Percentiles rank a stretch among this genome's conserved stretches.
phyloP scores from a whole-genome alignment of 2,329 filamentous ascomycete species.

The Mycosphaerella arachidis region DNA sequence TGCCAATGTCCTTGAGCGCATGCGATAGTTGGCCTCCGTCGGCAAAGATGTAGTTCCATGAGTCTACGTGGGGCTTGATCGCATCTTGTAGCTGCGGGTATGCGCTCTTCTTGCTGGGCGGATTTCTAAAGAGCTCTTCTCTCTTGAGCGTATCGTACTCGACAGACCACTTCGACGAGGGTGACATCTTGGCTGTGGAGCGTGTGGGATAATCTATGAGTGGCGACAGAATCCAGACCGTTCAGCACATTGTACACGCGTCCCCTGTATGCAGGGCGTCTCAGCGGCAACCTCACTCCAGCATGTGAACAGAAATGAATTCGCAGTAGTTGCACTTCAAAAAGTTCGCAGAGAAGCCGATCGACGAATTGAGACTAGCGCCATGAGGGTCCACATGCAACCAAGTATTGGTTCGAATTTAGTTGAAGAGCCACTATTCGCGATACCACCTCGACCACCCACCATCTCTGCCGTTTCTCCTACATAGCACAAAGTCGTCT shows the following conservation, averaged over 20 bases:
- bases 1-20: constrained; percentile 82
- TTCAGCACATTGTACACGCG: not conserved
- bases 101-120: constrained; percentile 79
- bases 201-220: not conserved
- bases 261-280: not conserved
- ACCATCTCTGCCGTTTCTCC: too few relatives aligned
- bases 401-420: too few relatives aligned
- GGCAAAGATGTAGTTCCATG: constrained; percentile 87
- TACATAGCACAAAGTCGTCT: not conserved
- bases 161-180: constrained; percentile 68
- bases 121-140: constrained; percentile 82
- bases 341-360: not conserved
- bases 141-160: constrained; percentile 81
- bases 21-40: constrained; percentile 68
- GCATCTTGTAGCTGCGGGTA: constrained; percentile 82
- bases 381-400: not conserved
- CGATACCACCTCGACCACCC: too few relatives aligned
- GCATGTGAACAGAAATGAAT: not conserved
- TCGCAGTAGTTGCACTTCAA: not conserved
- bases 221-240: not conserved
- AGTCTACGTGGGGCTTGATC: constrained; percentile 88
- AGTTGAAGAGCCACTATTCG: not conserved
- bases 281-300: not conserved
- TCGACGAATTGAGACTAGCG: not conserved
- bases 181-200: constrained; percentile 25